phyloP scores from a whole-genome alignment of 371 early-diverging fungal genomes.

The Mucor mucedo region DNA sequence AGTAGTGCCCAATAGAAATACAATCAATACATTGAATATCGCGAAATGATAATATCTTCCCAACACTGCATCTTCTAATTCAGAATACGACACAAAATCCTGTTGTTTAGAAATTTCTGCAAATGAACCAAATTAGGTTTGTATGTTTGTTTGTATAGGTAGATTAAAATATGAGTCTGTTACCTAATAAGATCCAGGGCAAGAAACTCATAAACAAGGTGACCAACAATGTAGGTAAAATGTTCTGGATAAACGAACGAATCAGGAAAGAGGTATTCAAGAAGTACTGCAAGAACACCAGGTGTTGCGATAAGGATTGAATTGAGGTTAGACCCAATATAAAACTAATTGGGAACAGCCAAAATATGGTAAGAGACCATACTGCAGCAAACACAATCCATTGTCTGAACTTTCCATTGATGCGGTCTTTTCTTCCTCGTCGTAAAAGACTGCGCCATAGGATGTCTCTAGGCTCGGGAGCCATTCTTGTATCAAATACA shows the following conservation, averaged over 20 bases:
- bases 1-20: slow-evolving; percentile 82
- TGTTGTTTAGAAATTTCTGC: slow-evolving; percentile 61
- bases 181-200: slow-evolving; percentile 59
- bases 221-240: slow-evolving; percentile 67
- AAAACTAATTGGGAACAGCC: slow-evolving; percentile 70
- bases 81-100: slow-evolving; percentile 63
- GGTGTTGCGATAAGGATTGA: slow-evolving; percentile 66
- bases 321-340: slow-evolving; percentile 75
- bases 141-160: too few relatives aligned
- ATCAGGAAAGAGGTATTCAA: slow-evolving; percentile 55
- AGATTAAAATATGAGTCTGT: too few relatives aligned
- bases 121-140: slow-evolving; percentile 2
- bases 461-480: slow-evolving; percentile 93
- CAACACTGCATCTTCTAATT: slow-evolving; percentile 68
- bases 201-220: slow-evolving; percentile 71
- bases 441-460: slow-evolving; percentile 85
- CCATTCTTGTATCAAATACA: slow-evolving; percentile 71
- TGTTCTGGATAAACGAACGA: slow-evolving; percentile 63
- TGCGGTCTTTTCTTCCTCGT: slow-evolving; percentile 48
- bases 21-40: slow-evolving; percentile 89
- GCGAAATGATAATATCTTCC: slow-evolving; percentile 86
- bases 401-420: slow-evolving; percentile 45
- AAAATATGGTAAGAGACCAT: slow-evolving; percentile 73
- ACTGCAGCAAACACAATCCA: slow-evolving; percentile 61
- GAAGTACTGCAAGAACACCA: slow-evolving; percentile 58